Evolutionary conservation across 176 grass and related monocot species (phyloP).

Genomic region (Ensete ventricosum): DNA sequence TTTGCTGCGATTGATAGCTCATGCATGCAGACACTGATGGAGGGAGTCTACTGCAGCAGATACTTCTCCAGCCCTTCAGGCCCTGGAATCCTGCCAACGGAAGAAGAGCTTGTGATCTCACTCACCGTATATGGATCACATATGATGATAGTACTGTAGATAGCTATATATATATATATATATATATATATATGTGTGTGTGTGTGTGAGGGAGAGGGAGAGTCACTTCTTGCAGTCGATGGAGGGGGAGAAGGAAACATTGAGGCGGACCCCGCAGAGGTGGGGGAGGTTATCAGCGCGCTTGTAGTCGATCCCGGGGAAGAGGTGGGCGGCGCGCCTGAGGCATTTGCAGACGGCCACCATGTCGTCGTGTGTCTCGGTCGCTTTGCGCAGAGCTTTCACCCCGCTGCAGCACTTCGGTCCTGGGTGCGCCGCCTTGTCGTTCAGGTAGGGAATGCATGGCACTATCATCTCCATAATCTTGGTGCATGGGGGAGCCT

Average conservation of each 20-base stretch:
- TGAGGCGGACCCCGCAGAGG: slow-evolving; percentile 33
- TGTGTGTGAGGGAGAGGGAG: too few species aligned
- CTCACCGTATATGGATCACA: too few species aligned
- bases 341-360: slow-evolving; percentile 36
- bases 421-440: slow-evolving; percentile 36
- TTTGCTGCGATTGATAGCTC: too few species aligned
- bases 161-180: too few species aligned
- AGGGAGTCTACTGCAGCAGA: too few species aligned
- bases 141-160: too few species aligned
- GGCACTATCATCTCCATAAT: slow-evolving; percentile 36
- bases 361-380: slow-evolving; percentile 25
- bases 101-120: too few species aligned
- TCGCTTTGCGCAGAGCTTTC: slow-evolving; percentile 32
- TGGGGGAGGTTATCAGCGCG: slow-evolving; percentile 17
- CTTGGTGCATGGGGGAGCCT: slow-evolving; percentile 26
- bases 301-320: not conserved
- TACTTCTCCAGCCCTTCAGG: too few species aligned
- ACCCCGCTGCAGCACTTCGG: slow-evolving; percentile 46
- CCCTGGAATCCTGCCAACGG: too few species aligned
- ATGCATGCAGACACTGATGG: too few species aligned
- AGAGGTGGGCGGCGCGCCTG: slow-evolving; percentile 20
- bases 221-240: slow-evolving; percentile 30
- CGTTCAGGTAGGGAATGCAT: slow-evolving; percentile 38
- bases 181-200: too few species aligned
- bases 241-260: slow-evolving; percentile 36